Evolutionary conservation across 1,139 yeast genomes (phyloP).

Genomic region (Taphrina communis): DNA sequence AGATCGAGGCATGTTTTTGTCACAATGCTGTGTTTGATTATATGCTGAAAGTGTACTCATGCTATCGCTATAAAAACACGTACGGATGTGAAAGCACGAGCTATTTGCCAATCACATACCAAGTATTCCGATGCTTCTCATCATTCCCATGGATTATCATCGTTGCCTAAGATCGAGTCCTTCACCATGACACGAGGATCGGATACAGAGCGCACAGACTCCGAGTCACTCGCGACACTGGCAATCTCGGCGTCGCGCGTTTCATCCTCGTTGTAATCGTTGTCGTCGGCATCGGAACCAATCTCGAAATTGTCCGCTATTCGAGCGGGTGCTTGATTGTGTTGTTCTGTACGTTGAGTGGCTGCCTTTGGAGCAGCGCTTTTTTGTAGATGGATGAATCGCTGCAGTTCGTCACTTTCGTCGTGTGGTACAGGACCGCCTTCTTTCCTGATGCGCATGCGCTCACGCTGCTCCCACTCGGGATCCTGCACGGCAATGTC

Average conservation of each 20-base stretch:
- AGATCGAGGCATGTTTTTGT: too few relatives aligned
- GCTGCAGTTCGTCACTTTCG: conserved; percentile 32
- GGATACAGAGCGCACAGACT: conserved; percentile 5
- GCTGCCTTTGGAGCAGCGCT: background rate
- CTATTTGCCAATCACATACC: too few relatives aligned
- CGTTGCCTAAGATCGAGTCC: conserved; percentile 22
- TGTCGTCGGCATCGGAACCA: background rate
- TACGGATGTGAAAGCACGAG: too few relatives aligned
- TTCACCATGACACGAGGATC: conserved; percentile 21
- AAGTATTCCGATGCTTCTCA: background rate
- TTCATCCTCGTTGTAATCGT: too few relatives aligned
- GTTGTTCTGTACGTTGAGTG: background rate
- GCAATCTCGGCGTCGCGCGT: conserved; percentile 6
- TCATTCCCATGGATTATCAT: conserved; percentile 34
- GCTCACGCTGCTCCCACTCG: conserved; percentile 35
- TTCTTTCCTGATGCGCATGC: conserved; percentile 37
- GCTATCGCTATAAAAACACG: background rate
- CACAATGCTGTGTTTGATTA: too few relatives aligned
- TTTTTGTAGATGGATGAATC: conserved; percentile 21
- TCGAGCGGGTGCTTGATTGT: background rate
- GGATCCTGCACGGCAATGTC: conserved; percentile 38
- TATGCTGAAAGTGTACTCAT: background rate
- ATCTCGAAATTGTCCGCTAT: conserved; percentile 17
- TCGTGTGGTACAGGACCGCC: conserved; percentile 29
- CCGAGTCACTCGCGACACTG: conserved; percentile 8